Evolutionary conservation across 305 asterid species (phyloP).

Genomic region (Fraxinus platypoda): DNA sequence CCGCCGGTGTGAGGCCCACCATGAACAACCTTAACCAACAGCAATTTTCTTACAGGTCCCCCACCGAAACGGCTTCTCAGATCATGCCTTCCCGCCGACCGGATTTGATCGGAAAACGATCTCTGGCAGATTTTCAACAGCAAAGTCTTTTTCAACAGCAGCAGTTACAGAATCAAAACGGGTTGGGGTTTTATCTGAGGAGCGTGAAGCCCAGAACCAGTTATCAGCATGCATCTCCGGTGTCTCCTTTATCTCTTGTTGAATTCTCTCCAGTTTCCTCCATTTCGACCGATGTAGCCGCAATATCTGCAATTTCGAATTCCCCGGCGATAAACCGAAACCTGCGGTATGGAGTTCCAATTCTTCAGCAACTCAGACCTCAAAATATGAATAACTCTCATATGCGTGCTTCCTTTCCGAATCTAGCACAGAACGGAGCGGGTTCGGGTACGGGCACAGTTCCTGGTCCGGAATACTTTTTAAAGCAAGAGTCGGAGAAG

Average conservation of each 20-base stretch:
- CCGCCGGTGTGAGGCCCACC: constrained; percentile 36
- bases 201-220: constrained; percentile 60
- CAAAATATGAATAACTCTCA: constrained; percentile 32
- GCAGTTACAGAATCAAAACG: constrained; percentile 34
- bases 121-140: constrained; percentile 60
- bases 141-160: constrained; percentile 40
- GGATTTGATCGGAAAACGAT: constrained; percentile 63
- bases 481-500: constrained; percentile 42
- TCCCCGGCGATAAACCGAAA: constrained; percentile 27
- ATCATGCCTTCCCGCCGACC: constrained; percentile 37
- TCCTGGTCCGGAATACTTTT: constrained; percentile 15
- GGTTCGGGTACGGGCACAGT: not conserved
- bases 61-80: constrained; percentile 52
- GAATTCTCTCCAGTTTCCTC: constrained; percentile 49
- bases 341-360: constrained; percentile 47
- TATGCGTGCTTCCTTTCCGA: constrained; percentile 29
- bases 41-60: constrained; percentile 50
- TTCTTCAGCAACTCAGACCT: constrained; percentile 42
- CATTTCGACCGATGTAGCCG: constrained; percentile 38
- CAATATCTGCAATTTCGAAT: constrained; percentile 31
- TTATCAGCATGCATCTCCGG: constrained; percentile 52
- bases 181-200: constrained; percentile 56
- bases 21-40: constrained; percentile 31
- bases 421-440: constrained; percentile 28
- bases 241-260: constrained; percentile 52